Evolutionary conservation across 2,329 filamentous ascomycete genomes (phyloP).

Genomic region (Monosporascus sp.): DNA sequence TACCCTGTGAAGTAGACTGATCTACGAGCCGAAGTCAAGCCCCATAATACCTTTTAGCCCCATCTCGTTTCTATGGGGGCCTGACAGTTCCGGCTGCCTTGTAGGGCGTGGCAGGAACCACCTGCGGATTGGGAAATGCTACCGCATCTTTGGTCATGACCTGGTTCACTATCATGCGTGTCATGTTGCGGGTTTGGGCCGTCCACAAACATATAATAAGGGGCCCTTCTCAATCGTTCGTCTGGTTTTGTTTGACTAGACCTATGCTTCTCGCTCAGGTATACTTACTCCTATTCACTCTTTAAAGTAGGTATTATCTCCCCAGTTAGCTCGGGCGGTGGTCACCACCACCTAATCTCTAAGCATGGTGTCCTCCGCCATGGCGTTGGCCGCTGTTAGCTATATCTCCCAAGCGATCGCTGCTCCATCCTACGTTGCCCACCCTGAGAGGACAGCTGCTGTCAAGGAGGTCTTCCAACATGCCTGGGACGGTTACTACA

Average conservation of each 20-base stretch:
- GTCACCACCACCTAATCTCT: not conserved
- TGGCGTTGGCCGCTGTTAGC: slow-evolving; percentile 14
- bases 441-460: slow-evolving; percentile 45
- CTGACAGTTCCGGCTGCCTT: not conserved
- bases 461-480: slow-evolving; percentile 64
- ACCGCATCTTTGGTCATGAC: not conserved
- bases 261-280: not conserved
- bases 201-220: not conserved
- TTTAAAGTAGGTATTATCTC: slow-evolving; percentile 6
- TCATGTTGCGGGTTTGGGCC: not conserved
- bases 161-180: not conserved
- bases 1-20: too few relatives aligned
- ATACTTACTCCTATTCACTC: slow-evolving; percentile 8
- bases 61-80: not conserved
- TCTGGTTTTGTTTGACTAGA: too few relatives aligned
- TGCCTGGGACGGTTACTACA: slow-evolving; percentile 68
- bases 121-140: not conserved
- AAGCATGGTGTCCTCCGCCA: slow-evolving; percentile 20
- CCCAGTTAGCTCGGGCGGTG: not conserved
- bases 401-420: slow-evolving; percentile 14
- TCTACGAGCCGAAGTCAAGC: too few relatives aligned
- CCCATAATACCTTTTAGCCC: not conserved
- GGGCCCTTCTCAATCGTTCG: not conserved
- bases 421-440: slow-evolving; percentile 21
- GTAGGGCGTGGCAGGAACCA: not conserved